Evolutionary conservation across 1,284 basidiomycete genomes (phyloP).

Genomic region (Austroboletus niveus): DNA sequence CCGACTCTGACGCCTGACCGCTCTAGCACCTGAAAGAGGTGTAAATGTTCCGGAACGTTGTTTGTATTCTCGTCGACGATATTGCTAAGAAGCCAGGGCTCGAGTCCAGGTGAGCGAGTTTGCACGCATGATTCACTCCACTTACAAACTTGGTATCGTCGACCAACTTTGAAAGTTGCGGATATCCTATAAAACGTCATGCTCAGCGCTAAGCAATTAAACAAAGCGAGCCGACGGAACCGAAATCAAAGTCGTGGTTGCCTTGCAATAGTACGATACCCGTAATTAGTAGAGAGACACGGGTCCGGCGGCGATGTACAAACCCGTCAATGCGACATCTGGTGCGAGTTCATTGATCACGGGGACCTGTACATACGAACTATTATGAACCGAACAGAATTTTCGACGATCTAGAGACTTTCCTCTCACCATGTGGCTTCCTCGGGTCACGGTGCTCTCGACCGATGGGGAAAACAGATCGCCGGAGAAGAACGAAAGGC

Average conservation of each 20-base stretch:
- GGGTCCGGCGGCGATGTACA: neutral
- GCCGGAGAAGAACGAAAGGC: conserved; percentile 84
- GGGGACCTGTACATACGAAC: conserved; percentile 58
- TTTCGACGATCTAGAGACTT: neutral
- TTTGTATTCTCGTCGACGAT: conserved; percentile 52
- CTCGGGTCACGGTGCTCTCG: conserved; percentile 85
- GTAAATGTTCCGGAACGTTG: conserved; percentile 46
- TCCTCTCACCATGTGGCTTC: conserved; percentile 81
- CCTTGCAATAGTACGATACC: conserved; percentile 35
- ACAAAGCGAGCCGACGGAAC: conserved; percentile 18
- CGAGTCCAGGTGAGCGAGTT: conserved; percentile 4
- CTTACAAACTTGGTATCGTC: conserved; percentile 58
- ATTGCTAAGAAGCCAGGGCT: conserved; percentile 63
- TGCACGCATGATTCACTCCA: conserved; percentile 16
- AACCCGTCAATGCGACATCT: conserved; percentile 67
- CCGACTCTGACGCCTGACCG: conserved; percentile 61
- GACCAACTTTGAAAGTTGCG: conserved; percentile 75
- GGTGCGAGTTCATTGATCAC: conserved; percentile 75
- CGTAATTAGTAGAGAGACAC: neutral
- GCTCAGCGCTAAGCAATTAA: conserved; percentile 6
- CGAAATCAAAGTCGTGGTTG: conserved; percentile 66
- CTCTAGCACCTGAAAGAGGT: conserved; percentile 53
- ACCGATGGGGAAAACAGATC: conserved; percentile 86
- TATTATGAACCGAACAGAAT: neutral
- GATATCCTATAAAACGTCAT: conserved; percentile 54